Conservation (phyloP, 768 basidiomycete genomes). For the Suillus bovinus region DNA sequence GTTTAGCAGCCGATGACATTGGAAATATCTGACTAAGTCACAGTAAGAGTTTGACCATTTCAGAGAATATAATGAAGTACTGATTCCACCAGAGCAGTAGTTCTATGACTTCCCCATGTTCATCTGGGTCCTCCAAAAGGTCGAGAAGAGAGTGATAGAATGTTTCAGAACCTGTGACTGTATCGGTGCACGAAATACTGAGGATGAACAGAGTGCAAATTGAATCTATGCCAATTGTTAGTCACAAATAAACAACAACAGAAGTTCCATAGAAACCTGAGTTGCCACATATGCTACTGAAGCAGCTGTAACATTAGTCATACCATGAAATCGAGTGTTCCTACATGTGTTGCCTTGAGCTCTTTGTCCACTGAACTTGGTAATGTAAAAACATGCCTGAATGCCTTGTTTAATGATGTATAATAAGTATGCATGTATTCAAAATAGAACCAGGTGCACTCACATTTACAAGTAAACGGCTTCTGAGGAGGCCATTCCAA, state of each 20-base stretch:
- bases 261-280: conserved; percentile 12
- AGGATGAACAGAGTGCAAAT: conserved; percentile 20
- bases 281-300: conserved; percentile 25
- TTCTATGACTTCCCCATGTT: conserved; percentile 16
- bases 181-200: conserved; percentile 22
- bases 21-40: conserved; percentile 11
- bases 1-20: background rate
- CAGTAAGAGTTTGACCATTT: background rate
- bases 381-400: conserved; percentile 31
- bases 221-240: conserved; percentile 11
- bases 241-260: conserved; percentile 4
- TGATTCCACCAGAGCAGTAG: conserved; percentile 23
- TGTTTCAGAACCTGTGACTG: conserved; percentile 22
- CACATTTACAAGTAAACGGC: conserved; percentile 22
- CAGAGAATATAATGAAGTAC: conserved; percentile 7
- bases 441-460: background rate
- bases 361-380: conserved; percentile 32
- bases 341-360: conserved; percentile 25
- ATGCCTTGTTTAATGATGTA: conserved; percentile 18
- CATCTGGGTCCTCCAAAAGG: conserved; percentile 22
- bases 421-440: conserved; percentile 10
- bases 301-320: conserved; percentile 16
- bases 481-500: conserved; percentile 28
- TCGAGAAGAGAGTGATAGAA: conserved; percentile 23
- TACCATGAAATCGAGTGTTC: conserved; percentile 20